A percentile compares a stretch with the other conserved stretches of the same genome.
Evolutionary conservation across 2,329 filamentous ascomycete species (phyloP).

Genomic region (Phialophora macrospora): DNA sequence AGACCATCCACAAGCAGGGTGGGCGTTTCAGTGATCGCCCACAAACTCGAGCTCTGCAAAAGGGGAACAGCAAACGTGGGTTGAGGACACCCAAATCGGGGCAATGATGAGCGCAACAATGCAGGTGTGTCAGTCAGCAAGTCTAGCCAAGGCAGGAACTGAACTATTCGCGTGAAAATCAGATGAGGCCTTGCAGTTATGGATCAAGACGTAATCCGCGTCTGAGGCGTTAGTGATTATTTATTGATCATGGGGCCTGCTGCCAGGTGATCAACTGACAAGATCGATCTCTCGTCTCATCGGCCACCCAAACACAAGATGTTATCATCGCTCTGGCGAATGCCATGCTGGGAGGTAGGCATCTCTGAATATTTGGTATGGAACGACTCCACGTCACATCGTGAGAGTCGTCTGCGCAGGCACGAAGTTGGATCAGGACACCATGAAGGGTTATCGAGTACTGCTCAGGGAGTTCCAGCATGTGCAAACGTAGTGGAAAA

Average conservation of each 20-base stretch:
- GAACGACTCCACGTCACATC: not conserved
- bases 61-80: not conserved
- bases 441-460: not conserved
- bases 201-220: not conserved
- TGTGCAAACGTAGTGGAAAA: not conserved
- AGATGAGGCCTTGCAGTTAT: not conserved
- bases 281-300: not conserved
- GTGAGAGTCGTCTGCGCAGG: not conserved
- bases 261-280: not conserved
- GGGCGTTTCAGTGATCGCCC: not conserved
- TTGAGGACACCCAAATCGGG: slow-evolving; percentile 6
- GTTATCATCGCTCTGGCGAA: not conserved
- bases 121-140: slow-evolving; percentile 23
- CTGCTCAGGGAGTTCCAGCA: not conserved
- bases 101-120: slow-evolving; percentile 15
- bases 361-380: not conserved
- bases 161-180: not conserved
- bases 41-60: not conserved
- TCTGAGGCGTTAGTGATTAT: not conserved
- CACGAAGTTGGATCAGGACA: not conserved
- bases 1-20: not conserved
- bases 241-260: not conserved
- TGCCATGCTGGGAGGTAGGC: not conserved
- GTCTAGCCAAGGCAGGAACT: slow-evolving; percentile 6
- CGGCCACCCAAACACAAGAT: too few relatives aligned